Conservation (phyloP, 768 basidiomycete genomes). For the Tricholoma hemisulphureum region DNA sequence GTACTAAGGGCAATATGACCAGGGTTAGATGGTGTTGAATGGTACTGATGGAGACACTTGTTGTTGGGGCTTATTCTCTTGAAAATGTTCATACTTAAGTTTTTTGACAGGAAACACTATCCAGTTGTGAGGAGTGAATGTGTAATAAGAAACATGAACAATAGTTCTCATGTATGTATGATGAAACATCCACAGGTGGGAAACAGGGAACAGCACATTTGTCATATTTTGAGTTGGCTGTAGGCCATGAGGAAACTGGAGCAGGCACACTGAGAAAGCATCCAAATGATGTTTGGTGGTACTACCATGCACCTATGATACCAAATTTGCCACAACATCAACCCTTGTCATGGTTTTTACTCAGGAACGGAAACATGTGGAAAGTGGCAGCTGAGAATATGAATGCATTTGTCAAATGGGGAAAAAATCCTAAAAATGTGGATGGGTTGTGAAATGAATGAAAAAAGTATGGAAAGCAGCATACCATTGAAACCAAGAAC, state of each 20-base stretch:
- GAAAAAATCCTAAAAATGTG: not conserved
- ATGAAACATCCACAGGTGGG: not conserved
- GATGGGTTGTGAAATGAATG: not conserved
- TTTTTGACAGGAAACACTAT: too few species aligned
- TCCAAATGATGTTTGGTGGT: not conserved
- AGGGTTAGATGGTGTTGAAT: too few species aligned
- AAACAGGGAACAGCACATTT: not conserved
- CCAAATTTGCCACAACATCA: too few species aligned
- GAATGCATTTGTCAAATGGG: not conserved
- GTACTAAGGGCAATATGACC: too few species aligned
- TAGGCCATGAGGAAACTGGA: not conserved
- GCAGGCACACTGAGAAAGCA: not conserved
- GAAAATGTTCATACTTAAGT: too few species aligned
- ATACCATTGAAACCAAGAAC: not conserved
- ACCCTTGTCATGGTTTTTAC: too few species aligned
- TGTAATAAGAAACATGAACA: not conserved
- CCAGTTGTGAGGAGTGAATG: too few species aligned
- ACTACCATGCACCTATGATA: not conserved
- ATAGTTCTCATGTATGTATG: not conserved
- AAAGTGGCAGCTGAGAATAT: not conserved
- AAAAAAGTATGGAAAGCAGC: not conserved
- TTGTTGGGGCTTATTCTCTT: too few species aligned
- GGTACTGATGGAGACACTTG: too few species aligned
- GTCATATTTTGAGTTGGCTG: not conserved
- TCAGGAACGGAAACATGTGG: too few species aligned